phyloP scores from a whole-genome alignment of 1,284 basidiomycete genomes.

The Ceratobasidium sp. region DNA sequence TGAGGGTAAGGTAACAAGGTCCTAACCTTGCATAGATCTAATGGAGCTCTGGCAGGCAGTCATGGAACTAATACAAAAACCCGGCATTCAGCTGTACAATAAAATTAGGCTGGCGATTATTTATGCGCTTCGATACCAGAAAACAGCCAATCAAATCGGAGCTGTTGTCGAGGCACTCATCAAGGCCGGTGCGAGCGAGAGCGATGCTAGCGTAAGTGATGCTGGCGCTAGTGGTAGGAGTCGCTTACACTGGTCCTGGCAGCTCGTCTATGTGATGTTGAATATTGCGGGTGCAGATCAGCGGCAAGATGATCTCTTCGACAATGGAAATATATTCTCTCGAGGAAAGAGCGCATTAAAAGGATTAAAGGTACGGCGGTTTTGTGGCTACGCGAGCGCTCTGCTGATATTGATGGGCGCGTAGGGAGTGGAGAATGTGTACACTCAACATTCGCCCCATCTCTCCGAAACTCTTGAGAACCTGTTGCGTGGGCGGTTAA shows the following conservation, averaged over 20 bases:
- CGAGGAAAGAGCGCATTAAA: slow-evolving; percentile 95
- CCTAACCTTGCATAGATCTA: slow-evolving; percentile 32
- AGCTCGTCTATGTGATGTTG: slow-evolving; percentile 93
- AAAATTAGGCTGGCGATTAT: slow-evolving; percentile 94
- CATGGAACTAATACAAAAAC: slow-evolving; percentile 73
- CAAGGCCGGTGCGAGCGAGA: slow-evolving; percentile 79
- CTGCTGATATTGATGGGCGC: neutral
- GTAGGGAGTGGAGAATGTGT: slow-evolving; percentile 98
- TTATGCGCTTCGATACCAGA: slow-evolving; percentile 95
- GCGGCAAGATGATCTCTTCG: slow-evolving; percentile 96
- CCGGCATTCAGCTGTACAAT: slow-evolving; percentile 73
- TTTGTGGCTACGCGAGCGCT: slow-evolving; percentile 8
- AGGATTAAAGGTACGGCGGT: slow-evolving; percentile 80
- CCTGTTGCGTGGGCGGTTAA: slow-evolving; percentile 84
- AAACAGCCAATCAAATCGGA: slow-evolving; percentile 85
- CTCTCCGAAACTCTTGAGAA: slow-evolving; percentile 91
- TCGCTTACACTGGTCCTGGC: slow-evolving; percentile 28
- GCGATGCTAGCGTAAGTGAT: slow-evolving; percentile 76
- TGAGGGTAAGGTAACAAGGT: slow-evolving; percentile 64
- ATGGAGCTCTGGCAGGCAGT: slow-evolving; percentile 65
- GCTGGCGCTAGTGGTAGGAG: neutral
- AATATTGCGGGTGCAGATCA: slow-evolving; percentile 96
- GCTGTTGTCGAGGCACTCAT: slow-evolving; percentile 84
- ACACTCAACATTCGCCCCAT: slow-evolving; percentile 97
- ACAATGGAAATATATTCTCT: slow-evolving; percentile 93